Base-by-base conservation (phyloP, 805 yeast genomes). In the Candida mattraensis region DNA sequence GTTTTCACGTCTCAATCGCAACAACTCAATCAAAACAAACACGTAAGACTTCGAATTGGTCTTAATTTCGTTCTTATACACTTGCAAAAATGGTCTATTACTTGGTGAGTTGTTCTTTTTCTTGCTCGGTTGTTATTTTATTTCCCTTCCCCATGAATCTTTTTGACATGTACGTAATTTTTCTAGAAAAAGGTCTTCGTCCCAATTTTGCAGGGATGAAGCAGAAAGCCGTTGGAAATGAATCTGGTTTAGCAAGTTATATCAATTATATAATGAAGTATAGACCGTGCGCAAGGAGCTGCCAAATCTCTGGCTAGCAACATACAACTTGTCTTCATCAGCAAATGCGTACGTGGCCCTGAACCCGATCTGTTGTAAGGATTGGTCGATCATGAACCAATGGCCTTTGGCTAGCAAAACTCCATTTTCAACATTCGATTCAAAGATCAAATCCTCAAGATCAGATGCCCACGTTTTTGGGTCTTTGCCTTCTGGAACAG, bases 401-500 rank as follows among this genome's bases (percentile, higher is more conserved):
- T 50, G 53, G 13, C 66, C 66, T 34, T 58, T 60, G 14, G 59
- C 57, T 14, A 63, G 37, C 10, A 56, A 39, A 10, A 60, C 57
- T 7, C 51, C 50, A 15, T 53, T 45, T 12, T 46, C 50, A 16
- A 55, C 34, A 22, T 36, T 35, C n/a, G 48, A 33, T 12, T 54
- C 54, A 31, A 42, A 60, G 7, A 60, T 46, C 17, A 32, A 21
- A 23, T 48, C 49, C 45, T 63, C 66, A 16, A 62, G 36, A 26
- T 66, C 63, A 1, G 26, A 27, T 16, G 50, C 46, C 64, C 63
- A 59, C 33, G 54, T 48, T 5, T 29, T 31, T 18, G 46, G 47
- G 63, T 34, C 11, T 3, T 36, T 23, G 19, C 24, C 14, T 15
- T 70, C 72, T 37, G 67, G 72, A 48, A 66, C 66, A 5, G 53